These are phyloP conservation scores for Coniochaeta ligniaria DNA, from an alignment of 2,329 filamentous ascomycete species.

Conservation along the genomic window DNA sequence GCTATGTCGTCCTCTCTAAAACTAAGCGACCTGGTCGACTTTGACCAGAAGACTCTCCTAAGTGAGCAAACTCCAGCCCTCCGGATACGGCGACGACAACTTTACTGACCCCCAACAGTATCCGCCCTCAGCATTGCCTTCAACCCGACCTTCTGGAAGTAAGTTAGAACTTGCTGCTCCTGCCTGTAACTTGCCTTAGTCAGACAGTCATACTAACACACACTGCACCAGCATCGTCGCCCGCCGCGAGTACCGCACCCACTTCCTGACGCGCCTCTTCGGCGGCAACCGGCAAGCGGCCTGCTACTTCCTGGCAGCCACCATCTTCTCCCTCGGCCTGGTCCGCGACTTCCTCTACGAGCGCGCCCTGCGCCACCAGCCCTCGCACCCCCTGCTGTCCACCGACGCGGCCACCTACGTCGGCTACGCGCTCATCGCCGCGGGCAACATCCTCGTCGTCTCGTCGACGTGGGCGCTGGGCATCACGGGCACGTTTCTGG, in stretches of 20 bases:
- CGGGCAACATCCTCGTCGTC: slow-evolving; percentile 79
- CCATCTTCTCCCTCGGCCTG: slow-evolving; percentile 89
- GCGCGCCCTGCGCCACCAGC: slow-evolving; percentile 67
- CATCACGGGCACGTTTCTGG: slow-evolving; percentile 90
- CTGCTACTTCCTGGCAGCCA: slow-evolving; percentile 82
- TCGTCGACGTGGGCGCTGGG: slow-evolving; percentile 88
- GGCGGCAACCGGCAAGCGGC: slow-evolving; percentile 68
- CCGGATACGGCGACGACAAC: not conserved
- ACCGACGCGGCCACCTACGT: slow-evolving; percentile 50
- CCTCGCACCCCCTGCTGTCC: slow-evolving; percentile 66
- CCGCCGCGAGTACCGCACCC: slow-evolving; percentile 86
- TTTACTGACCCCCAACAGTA: slow-evolving; percentile 43
- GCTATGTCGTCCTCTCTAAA: not conserved
- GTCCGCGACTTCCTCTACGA: slow-evolving; percentile 86
- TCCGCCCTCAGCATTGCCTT: slow-evolving; percentile 79
- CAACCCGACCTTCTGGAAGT: slow-evolving; percentile 99
- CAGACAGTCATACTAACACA: too few species aligned
- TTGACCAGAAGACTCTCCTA: slow-evolving; percentile 58
- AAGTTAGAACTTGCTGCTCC: slow-evolving; percentile 28
- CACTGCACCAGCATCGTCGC: slow-evolving; percentile 61
- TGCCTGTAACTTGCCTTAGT: too few species aligned
- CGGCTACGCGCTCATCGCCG: slow-evolving; percentile 63
- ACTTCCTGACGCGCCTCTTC: slow-evolving; percentile 80
- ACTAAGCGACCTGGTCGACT: slow-evolving; percentile 47
- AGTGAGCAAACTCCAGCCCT: slow-evolving; percentile 35